Base-by-base conservation (phyloP, 176 grass and related monocot genomes). In the Musa beccarii region DNA sequence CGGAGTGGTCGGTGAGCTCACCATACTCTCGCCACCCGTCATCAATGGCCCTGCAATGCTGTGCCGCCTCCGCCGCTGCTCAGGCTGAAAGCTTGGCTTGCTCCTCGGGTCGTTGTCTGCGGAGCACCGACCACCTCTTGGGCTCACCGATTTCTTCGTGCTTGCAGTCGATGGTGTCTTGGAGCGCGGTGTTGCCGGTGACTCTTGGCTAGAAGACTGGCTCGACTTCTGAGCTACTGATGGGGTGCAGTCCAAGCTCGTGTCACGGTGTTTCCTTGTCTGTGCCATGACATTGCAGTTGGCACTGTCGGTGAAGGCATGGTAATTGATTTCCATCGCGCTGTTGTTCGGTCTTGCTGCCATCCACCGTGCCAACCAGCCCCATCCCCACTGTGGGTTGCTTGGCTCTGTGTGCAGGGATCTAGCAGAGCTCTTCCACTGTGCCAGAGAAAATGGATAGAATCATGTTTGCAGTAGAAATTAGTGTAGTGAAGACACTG, bases 301-400 rank as follows among this genome's bases (percentile, higher is more conserved):
- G 8, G 50, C 1, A 62, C 66, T 87, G 53, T 85, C 85, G 2
- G 54, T 53, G 13, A 61, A 19, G 69, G 68, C 24, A 74, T 0
- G 16, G 3, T 87, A 68, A 66, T 86, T 85, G 53, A 61, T 55
- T 74, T 89, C 86, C 57, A 3, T 69, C n/a, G 21, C n/a, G 11
- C 22, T 53, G 79, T 52, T 68, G 51, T 16, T 80, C 57, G 96
- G 83, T 64, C 81, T 83, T 25, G 85, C 76, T 3, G 83, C 43
- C 81, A 94, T 89, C 96, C 89, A 92, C 61, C 89, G 89, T 72
- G 94, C 96, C 82, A 95, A 76, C 91, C 96, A 95, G 81, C 96
- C 95, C 96, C 96, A 99, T 11, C 86, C 91, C 96, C 96, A 99
- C 49, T 95, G 90, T 68, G 84, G 88, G 83, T 95, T 92, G 23